These are phyloP conservation scores for Rhypophila decipiens DNA, from an alignment of 495 filamentous ascomycete species.

Conservation along the genomic window DNA sequence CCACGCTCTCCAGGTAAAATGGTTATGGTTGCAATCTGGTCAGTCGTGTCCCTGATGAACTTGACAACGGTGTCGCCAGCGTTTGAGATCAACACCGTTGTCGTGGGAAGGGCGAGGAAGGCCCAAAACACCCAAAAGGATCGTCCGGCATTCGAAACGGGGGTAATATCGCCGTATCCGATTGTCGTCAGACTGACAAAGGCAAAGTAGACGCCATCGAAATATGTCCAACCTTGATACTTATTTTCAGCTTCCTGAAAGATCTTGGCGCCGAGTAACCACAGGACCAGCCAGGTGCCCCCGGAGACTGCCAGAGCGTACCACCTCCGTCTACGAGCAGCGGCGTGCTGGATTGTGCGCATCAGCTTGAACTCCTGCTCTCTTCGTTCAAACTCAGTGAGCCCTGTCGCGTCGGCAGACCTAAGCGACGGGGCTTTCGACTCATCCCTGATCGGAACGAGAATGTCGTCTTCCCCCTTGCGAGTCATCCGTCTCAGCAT, in stretches of 20 bases:
- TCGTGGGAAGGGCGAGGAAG: slow-evolving; percentile 70
- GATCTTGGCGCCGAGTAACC: slow-evolving; percentile 71
- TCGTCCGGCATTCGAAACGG: slow-evolving; percentile 63
- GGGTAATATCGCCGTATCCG: slow-evolving; percentile 75
- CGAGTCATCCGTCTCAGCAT: slow-evolving; percentile 47
- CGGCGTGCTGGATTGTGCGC: slow-evolving; percentile 67
- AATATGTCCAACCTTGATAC: slow-evolving; percentile 67
- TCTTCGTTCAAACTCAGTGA: slow-evolving; percentile 52
- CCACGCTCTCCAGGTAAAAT: slow-evolving; percentile 65
- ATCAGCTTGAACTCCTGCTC: slow-evolving; percentile 77
- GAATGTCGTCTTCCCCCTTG: slow-evolving; percentile 39
- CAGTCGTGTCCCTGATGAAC: slow-evolving; percentile 58
- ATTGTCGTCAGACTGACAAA: slow-evolving; percentile 77
- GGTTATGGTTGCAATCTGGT: slow-evolving; percentile 65
- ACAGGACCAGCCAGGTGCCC: slow-evolving; percentile 61
- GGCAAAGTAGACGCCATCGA: slow-evolving; percentile 70
- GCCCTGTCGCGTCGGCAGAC: slow-evolving; percentile 2
- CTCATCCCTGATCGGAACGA: slow-evolving; percentile 40
- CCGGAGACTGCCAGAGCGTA: slow-evolving; percentile 57
- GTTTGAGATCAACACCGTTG: slow-evolving; percentile 79
- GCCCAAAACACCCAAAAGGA: slow-evolving; percentile 90
- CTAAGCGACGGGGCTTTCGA: background rate
- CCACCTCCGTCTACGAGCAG: slow-evolving; percentile 60
- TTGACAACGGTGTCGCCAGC: slow-evolving; percentile 76
- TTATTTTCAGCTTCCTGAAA: slow-evolving; percentile 47